A percentile compares a stretch with the other conserved stretches of the same genome.
Conservation (phyloP, 225 moss, liverwort and hornwort genomes). For the Marchantia paleacea region DNA sequence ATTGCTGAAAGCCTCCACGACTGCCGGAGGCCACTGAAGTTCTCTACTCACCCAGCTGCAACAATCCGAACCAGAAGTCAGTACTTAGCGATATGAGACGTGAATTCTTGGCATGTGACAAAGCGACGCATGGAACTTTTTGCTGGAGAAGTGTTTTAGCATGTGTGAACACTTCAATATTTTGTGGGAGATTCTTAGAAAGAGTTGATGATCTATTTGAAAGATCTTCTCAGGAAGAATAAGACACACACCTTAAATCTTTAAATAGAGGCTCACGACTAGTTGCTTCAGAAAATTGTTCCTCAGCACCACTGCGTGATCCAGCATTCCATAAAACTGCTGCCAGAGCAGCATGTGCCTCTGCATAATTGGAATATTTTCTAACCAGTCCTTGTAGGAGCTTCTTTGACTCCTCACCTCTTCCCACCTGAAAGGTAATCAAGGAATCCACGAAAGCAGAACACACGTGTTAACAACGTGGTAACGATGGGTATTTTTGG, state of each 20-base stretch:
- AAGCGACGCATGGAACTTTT: not conserved
- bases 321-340: slow-evolving; percentile 89
- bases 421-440: slow-evolving; percentile 49
- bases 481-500: no score
- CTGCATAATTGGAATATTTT: slow-evolving; percentile 91
- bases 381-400: slow-evolving; percentile 85
- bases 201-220: not conserved
- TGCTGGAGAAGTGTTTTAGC: not conserved
- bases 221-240: not conserved
- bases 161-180: not conserved
- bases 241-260: slow-evolving; percentile 54
- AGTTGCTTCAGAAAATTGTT: slow-evolving; percentile 77
- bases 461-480: no score
- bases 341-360: slow-evolving; percentile 89
- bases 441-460: no score
- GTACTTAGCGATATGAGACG: not conserved
- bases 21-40: slow-evolving; percentile 76
- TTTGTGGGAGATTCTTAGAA: not conserved
- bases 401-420: slow-evolving; percentile 72
- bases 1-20: slow-evolving; percentile 62
- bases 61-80: slow-evolving; percentile 12
- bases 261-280: slow-evolving; percentile 66
- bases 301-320: slow-evolving; percentile 72
- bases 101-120: not conserved
- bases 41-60: slow-evolving; percentile 72